Conservation (phyloP, 495 filamentous ascomycete species). For the Hypoxylon fragiforme region DNA sequence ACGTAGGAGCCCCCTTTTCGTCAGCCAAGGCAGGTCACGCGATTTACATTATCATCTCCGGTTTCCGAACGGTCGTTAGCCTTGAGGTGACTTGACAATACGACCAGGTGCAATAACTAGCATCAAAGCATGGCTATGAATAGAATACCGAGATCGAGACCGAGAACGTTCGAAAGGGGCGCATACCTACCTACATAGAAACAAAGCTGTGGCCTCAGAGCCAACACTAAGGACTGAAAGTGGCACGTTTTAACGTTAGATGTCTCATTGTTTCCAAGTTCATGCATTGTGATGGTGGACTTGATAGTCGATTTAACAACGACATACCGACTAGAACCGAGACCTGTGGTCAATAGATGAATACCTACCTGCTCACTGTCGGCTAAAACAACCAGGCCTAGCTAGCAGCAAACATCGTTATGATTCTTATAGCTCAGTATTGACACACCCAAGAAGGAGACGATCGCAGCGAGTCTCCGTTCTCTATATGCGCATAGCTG, state of each 20-base stretch:
- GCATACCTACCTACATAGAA: background rate
- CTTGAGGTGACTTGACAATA: background rate
- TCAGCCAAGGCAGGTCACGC: slow-evolving; percentile 26
- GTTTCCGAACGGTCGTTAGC: slow-evolving; percentile 1
- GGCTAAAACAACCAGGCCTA: slow-evolving; percentile 1
- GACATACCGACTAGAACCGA: slow-evolving; percentile 5
- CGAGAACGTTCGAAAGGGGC: slow-evolving; percentile 5
- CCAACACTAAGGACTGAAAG: background rate
- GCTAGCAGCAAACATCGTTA: slow-evolving; percentile 3
- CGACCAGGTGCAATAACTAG: slow-evolving; percentile 2
- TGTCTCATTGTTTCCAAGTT: background rate
- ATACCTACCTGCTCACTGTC: slow-evolving; percentile 1
- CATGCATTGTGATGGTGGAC: background rate
- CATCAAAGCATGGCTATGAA: slow-evolving; percentile 2
- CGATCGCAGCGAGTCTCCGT: slow-evolving; percentile 1
- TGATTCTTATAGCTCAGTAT: slow-evolving; percentile 1
- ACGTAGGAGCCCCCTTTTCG: slow-evolving; percentile 3
- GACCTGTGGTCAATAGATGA: background rate
- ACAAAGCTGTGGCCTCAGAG: background rate
- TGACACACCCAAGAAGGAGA: slow-evolving; percentile 16
- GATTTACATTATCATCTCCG: background rate
- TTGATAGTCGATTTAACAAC: background rate
- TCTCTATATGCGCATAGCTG: slow-evolving; percentile 1
- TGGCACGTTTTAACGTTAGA: background rate
- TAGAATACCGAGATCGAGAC: slow-evolving; percentile 18